Evolutionary conservation across 2,329 filamentous ascomycete species (phyloP).

Genomic region (Pseudogymnoascus sp.): DNA sequence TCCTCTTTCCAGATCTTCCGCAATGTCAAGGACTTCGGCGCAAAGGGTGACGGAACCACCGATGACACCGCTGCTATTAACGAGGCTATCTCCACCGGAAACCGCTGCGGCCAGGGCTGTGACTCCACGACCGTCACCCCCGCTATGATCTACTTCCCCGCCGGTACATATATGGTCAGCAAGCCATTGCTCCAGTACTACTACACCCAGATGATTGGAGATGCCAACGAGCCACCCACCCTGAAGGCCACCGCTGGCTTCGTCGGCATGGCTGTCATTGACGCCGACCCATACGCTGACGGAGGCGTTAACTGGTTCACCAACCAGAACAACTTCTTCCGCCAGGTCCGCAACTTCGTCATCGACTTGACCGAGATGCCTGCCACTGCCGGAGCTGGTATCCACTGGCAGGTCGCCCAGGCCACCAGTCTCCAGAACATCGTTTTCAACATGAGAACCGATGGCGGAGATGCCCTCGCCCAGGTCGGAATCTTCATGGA

Average conservation of each 20-base stretch:
- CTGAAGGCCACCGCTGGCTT: conserved; percentile 69
- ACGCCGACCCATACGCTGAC: conserved; percentile 73
- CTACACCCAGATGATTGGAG: conserved; percentile 88
- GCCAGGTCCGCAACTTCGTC: conserved; percentile 72
- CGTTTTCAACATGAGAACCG: conserved; percentile 67
- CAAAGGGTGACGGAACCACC: conserved; percentile 55
- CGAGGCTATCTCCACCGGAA: conserved; percentile 65
- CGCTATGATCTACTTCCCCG: conserved; percentile 84
- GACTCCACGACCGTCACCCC: conserved; percentile 78
- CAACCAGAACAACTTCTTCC: conserved; percentile 78
- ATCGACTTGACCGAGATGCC: conserved; percentile 66
- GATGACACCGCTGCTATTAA: conserved; percentile 89
- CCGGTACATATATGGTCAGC: conserved; percentile 77
- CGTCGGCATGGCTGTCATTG: conserved; percentile 78
- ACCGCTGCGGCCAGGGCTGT: conserved; percentile 72
- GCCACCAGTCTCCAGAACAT: conserved; percentile 76
- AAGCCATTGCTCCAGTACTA: conserved; percentile 76
- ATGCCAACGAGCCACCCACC: conserved; percentile 62
- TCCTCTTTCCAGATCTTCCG: conserved; percentile 63
- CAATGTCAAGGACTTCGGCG: conserved; percentile 70
- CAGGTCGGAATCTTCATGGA: conserved; percentile 77
- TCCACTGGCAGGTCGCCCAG: conserved; percentile 83
- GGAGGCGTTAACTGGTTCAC: conserved; percentile 65
- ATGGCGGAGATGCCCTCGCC: conserved; percentile 53
- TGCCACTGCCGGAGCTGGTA: conserved; percentile 53